phyloP scores from a whole-genome alignment of 129 eudicot species.

The Erigeron canadensis region DNA sequence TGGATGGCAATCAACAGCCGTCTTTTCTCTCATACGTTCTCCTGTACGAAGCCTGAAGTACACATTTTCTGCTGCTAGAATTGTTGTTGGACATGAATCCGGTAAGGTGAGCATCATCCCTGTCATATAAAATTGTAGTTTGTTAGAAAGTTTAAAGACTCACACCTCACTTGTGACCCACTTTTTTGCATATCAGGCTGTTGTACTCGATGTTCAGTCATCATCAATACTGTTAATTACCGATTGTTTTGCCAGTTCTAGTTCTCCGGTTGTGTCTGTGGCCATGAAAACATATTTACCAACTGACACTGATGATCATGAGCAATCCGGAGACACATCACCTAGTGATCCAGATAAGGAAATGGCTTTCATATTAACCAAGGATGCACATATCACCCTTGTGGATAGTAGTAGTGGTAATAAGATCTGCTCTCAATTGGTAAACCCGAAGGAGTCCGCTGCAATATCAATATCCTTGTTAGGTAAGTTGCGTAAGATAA shows the following conservation, averaged over 20 bases:
- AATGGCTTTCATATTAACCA: constrained; percentile 58
- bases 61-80: constrained; percentile 62
- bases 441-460: constrained; percentile 44
- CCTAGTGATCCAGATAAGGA: constrained; percentile 43
- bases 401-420: constrained; percentile 61
- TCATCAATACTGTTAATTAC: constrained; percentile 59
- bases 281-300: constrained; percentile 39
- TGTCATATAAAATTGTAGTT: background rate
- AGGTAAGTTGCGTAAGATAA: constrained; percentile 54
- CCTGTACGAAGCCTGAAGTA: constrained; percentile 62
- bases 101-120: constrained; percentile 59
- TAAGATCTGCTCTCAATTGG: constrained; percentile 45
- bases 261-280: constrained; percentile 53
- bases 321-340: constrained; percentile 38
- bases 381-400: constrained; percentile 51
- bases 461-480: constrained; percentile 69
- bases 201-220: constrained; percentile 63
- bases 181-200: constrained; percentile 56
- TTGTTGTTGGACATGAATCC: constrained; percentile 73
- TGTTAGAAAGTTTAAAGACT: background rate
- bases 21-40: constrained; percentile 63
- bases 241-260: constrained; percentile 48
- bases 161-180: constrained; percentile 17
- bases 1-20: constrained; percentile 49
- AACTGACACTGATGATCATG: constrained; percentile 27